Evolutionary conservation across 2,329 filamentous ascomycete genomes (phyloP), one percentile per base, ranked within the genome.

Genomic region (Lachnellula subtilissima): DNA sequence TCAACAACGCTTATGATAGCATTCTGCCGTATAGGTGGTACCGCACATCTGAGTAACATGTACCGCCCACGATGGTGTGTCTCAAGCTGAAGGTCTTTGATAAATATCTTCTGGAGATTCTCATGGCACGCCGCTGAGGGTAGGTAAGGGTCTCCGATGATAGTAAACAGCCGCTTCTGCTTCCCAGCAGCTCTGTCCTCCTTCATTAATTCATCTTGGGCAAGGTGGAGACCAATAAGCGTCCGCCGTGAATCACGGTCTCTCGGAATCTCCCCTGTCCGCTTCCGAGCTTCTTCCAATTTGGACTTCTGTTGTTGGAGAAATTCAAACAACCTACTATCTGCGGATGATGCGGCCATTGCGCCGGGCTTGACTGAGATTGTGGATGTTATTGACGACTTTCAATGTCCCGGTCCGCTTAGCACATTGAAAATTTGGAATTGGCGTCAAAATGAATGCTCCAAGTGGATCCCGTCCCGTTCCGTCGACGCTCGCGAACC

Each of bases 21-120:
- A 3, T 66, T 68, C 56, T 72, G 69, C 4, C 53, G 63, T 3
- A 37, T 67, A 55, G 71, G 59, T 1, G 63, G 62, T 0, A 69
- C 70, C 11, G 73, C 60, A 6, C 64, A 58, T 50, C 70, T 64
- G 11, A 75, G 17, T 3, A 73, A 45, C 8, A 75, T 39, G 50
- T 71, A 74, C 0, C 4, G 62, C 1, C 70, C 74, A 5, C 71
- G 65, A 61, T 76, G 73, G 54, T 75, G 72, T n/a, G 65, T 73
- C 57, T 75, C 72, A 15, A 74, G 62, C 15, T 32, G 46, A 6
- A 77, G 66, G 12, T 71, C 59, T 35, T 58, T 61, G 49, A 75
- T 69, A 47, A 60, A 56, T 9, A 69, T 54, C 60, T 67, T 67
- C 22, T 58, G 63, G 19, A 72, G 55, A 4, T 45, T 47, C 2